A percentile compares a stretch with the other conserved stretches of the same genome.
phyloP scores from a whole-genome alignment of 495 filamentous ascomycete genomes.

The Hypoxylon trugodes region DNA sequence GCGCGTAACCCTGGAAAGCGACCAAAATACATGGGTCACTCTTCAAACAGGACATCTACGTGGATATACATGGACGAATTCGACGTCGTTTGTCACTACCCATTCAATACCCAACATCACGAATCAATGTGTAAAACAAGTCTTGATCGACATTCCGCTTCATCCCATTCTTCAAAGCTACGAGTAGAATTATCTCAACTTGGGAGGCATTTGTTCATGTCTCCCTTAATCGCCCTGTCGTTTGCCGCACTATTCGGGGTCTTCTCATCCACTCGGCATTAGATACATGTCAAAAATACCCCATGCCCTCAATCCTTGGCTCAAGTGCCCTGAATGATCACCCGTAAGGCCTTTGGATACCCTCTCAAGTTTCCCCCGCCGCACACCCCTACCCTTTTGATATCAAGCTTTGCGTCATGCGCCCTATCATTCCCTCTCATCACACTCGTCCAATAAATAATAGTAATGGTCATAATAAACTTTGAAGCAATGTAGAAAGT shows the following conservation, averaged over 20 bases:
- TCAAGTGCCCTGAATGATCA: background rate
- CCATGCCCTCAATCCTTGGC: background rate
- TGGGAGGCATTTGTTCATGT: slow-evolving; percentile 7
- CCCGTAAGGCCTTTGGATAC: background rate
- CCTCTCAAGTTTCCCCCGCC: background rate
- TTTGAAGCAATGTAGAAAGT: slow-evolving; percentile 27
- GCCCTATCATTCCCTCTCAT: slow-evolving; percentile 27
- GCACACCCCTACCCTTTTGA: background rate
- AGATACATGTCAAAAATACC: background rate
- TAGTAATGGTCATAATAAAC: slow-evolving; percentile 13
- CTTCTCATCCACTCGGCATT: slow-evolving; percentile 10
- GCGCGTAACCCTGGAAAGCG: background rate
- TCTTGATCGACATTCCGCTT: slow-evolving; percentile 12
- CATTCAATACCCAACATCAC: background rate
- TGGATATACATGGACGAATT: background rate
- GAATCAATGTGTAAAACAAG: background rate
- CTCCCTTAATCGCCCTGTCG: background rate
- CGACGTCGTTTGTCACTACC: background rate
- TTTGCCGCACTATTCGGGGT: slow-evolving; percentile 1
- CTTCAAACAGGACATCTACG: too few species aligned
- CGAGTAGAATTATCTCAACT: slow-evolving; percentile 1
- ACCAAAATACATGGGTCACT: too few species aligned
- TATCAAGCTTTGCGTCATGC: background rate
- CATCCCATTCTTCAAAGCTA: slow-evolving; percentile 27
- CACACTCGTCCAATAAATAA: slow-evolving; percentile 11